Evolutionary conservation across 2,329 filamentous ascomycete species (phyloP).

Genomic region (Talaromyces sp.): DNA sequence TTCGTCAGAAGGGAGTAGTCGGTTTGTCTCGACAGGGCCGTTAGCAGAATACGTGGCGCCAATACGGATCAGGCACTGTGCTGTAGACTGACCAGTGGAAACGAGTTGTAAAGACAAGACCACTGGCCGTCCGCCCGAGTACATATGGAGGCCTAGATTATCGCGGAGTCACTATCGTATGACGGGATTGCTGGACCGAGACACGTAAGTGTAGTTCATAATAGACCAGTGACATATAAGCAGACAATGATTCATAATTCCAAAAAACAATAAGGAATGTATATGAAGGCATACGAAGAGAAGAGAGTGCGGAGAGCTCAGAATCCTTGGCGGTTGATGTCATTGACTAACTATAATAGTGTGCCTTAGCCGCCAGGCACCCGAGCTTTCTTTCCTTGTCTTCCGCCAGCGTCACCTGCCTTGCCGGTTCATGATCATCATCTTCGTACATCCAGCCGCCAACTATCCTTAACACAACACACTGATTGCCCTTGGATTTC

Average conservation of each 20-base stretch:
- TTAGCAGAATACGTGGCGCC: conserved; percentile 8
- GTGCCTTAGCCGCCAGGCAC: conserved; percentile 9
- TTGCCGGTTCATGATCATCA: background rate
- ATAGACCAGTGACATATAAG: background rate
- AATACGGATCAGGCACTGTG: background rate
- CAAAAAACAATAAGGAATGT: background rate
- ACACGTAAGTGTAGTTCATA: background rate
- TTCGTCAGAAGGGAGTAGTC: background rate
- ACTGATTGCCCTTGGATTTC: background rate
- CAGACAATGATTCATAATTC: background rate
- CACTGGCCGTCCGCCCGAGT: background rate
- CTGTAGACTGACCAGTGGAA: background rate
- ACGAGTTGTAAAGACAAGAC: background rate
- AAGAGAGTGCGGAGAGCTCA: background rate
- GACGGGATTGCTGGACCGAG: background rate
- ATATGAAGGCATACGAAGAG: too few relatives aligned
- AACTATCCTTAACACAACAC: background rate
- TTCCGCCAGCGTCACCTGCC: background rate
- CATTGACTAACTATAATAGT: background rate
- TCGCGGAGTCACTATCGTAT: background rate
- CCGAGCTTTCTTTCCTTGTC: background rate
- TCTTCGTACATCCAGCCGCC: background rate
- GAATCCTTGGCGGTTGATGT: background rate
- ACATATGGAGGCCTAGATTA: background rate
- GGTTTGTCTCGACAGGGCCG: too few relatives aligned